phyloP scores from a whole-genome alignment of 2,329 filamentous ascomycete species.

The Colletotrichum lindemuthianum region DNA sequence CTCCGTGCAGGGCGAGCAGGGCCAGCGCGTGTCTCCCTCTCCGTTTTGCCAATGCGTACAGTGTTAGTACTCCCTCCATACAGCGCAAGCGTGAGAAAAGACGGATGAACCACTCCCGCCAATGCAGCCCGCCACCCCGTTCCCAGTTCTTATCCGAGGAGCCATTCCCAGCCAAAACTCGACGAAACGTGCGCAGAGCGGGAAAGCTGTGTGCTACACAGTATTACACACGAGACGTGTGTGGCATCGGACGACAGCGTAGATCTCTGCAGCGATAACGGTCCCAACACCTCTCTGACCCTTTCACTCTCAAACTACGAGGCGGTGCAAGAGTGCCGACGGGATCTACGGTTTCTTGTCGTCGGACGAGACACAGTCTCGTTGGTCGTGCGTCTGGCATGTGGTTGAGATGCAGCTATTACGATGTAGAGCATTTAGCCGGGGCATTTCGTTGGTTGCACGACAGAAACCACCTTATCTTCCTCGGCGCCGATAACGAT shows the following conservation, averaged over 20 bases:
- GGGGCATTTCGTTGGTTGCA: too few species aligned
- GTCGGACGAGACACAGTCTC: background rate
- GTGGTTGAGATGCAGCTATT: slow-evolving; percentile 6
- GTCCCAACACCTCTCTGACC: too few species aligned
- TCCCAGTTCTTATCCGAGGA: slow-evolving; percentile 7
- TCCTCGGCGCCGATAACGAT: too few species aligned
- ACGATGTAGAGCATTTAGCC: too few species aligned
- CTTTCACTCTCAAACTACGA: too few species aligned
- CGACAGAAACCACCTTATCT: too few species aligned
- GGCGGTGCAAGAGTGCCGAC: too few species aligned
- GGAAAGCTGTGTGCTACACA: background rate
- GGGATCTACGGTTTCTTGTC: too few species aligned
- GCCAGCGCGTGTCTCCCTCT: background rate
- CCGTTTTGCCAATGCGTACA: background rate
- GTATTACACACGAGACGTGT: background rate
- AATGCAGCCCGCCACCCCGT: background rate
- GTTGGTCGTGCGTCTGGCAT: background rate
- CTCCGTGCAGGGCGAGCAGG: background rate
- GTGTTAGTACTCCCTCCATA: background rate
- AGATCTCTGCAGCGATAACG: background rate
- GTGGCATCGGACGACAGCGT: background rate
- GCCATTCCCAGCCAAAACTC: slow-evolving; percentile 6
- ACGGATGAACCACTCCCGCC: slow-evolving; percentile 13
- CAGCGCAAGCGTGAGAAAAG: slow-evolving; percentile 1
- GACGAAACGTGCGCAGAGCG: slow-evolving; percentile 18